Percentiles rank a stretch among this genome's conserved stretches.
These are phyloP conservation scores for Pyropia haitanensis DNA, from an alignment of 23 red algal genomes.

Conservation along the genomic window DNA sequence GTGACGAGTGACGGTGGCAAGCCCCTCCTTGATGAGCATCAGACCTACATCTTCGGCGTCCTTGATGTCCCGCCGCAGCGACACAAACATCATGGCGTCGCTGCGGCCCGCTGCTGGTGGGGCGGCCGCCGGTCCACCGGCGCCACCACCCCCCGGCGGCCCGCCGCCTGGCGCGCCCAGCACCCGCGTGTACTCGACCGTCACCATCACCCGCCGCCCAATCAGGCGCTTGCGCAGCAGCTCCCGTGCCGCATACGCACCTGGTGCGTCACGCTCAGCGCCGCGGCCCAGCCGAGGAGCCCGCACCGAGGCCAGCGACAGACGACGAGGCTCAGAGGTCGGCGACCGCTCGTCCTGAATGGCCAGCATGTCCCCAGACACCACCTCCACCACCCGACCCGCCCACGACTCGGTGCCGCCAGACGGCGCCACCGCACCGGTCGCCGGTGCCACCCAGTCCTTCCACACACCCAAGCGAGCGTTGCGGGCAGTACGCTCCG, in stretches of 20 bases:
- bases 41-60: conserved; percentile 53
- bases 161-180: not conserved
- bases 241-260: conserved; percentile 7
- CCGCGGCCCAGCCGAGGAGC: conserved; percentile 42
- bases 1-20: conserved; percentile 52
- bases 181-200: conserved; percentile 43
- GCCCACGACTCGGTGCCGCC: conserved; percentile 12
- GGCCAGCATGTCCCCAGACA: conserved; percentile 55
- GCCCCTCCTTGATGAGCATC: conserved; percentile 46
- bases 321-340: conserved; percentile 8
- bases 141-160: too few species aligned
- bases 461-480: conserved; percentile 74
- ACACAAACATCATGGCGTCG: conserved; percentile 50
- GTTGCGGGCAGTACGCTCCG: conserved; percentile 60
- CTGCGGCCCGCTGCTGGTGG: conserved; percentile 26
- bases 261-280: not conserved
- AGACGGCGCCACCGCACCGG: conserved; percentile 4
- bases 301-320: conserved; percentile 53
- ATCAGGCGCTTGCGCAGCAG: conserved; percentile 44
- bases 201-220: conserved; percentile 41
- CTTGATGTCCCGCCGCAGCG: conserved; percentile 41
- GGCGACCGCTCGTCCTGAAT: conserved; percentile 40
- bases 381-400: conserved; percentile 39
- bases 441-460: conserved; percentile 25
- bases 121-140: not conserved